Evolutionary conservation across 2,329 filamentous ascomycete species (phyloP), one percentile per base, ranked within the genome.

Genomic region (Calonectria pseudoreteaudii): DNA sequence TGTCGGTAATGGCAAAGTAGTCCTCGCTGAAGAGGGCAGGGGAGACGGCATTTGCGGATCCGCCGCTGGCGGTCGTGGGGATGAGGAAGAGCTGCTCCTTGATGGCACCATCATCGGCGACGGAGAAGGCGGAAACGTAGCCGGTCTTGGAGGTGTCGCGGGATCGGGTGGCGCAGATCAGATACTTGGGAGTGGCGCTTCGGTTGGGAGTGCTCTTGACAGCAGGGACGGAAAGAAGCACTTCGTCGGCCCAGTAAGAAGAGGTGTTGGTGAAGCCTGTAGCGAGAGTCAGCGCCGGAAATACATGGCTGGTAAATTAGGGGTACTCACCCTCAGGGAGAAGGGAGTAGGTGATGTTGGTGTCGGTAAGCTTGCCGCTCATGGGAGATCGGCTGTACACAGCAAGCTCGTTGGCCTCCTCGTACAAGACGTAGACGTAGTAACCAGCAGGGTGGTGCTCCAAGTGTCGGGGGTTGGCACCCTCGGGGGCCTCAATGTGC

Each of bases 1-100:
- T 75, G 23, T 75, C 71, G 20, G 74, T 75, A 28, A 75, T 72
- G 5, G 71, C 74, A 72, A 75, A 75, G 60, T 62, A 67, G 8
- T 74, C 60, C 66, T 75, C 74, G 30, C 65, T 69, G 14, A 75
- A 74, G 23, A 16, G 13, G 20, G 74, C 58, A 9, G 74, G 74
- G 14, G 74, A 67, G 20, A 75, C 71, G 14, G 71, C 74, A 30
- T 75, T 75, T 3, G 71, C 74, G 13, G 58, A 69, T 13, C 74
- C 74, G 4, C 74, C 74, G 31, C 71, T 75, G 20, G 52, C 49
- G 2, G 71, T 75, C 1, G 74, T 71, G n/a, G 68, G 65, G 8
- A 66, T 16, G 1, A 74, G 38, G 49, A 75, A 75, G 23, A 71
- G 52, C 50, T 71, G 69, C 16, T 71, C 52, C n/a, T 10, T 13